A percentile compares a stretch with the other conserved stretches of the same genome.
Evolutionary conservation across 2,329 filamentous ascomycete species (phyloP).

Genomic region (Fusarium oxysporum): DNA sequence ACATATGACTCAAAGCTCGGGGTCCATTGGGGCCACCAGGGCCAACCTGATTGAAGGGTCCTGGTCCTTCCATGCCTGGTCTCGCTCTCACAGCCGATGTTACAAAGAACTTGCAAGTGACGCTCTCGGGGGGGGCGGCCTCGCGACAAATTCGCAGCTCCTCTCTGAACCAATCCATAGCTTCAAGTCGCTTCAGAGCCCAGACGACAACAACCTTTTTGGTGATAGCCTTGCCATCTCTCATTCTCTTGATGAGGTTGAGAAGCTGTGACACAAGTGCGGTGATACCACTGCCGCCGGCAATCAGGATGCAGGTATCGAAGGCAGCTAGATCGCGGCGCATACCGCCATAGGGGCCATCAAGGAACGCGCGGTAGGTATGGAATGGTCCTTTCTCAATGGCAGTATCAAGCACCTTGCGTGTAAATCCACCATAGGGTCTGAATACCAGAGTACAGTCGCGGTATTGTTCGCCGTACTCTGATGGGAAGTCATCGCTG

Average conservation of each 20-base stretch:
- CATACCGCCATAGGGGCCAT: slow-evolving; percentile 97
- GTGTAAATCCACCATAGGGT: slow-evolving; percentile 91
- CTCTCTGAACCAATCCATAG: slow-evolving; percentile 98
- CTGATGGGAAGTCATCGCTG: slow-evolving; percentile 91
- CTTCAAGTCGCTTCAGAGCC: slow-evolving; percentile 90
- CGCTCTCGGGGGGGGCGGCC: slow-evolving; percentile 85
- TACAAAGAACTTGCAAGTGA: slow-evolving; percentile 95
- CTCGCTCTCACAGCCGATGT: slow-evolving; percentile 70
- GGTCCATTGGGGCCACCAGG: slow-evolving; percentile 41
- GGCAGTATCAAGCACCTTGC: slow-evolving; percentile 83
- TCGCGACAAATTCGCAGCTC: slow-evolving; percentile 93
- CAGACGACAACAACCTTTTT: slow-evolving; percentile 93
- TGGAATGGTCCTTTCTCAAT: slow-evolving; percentile 89
- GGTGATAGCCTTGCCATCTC: slow-evolving; percentile 92
- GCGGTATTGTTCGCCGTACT: slow-evolving; percentile 87
- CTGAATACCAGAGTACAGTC: slow-evolving; percentile 94
- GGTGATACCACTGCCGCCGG: slow-evolving; percentile 94
- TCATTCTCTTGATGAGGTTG: slow-evolving; percentile 95
- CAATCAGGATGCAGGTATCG: slow-evolving; percentile 92
- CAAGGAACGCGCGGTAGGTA: slow-evolving; percentile 91
- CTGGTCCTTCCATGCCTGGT: slow-evolving; percentile 56
- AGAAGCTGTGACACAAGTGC: slow-evolving; percentile 91
- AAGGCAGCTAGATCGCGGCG: slow-evolving; percentile 89
- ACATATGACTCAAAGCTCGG: slow-evolving; percentile 76
- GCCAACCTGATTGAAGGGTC: slow-evolving; percentile 51